Percentiles rank a stretch among this genome's conserved stretches.
phyloP scores from a whole-genome alignment of 2,329 filamentous ascomycete species.

The Alternaria ethzedia region DNA sequence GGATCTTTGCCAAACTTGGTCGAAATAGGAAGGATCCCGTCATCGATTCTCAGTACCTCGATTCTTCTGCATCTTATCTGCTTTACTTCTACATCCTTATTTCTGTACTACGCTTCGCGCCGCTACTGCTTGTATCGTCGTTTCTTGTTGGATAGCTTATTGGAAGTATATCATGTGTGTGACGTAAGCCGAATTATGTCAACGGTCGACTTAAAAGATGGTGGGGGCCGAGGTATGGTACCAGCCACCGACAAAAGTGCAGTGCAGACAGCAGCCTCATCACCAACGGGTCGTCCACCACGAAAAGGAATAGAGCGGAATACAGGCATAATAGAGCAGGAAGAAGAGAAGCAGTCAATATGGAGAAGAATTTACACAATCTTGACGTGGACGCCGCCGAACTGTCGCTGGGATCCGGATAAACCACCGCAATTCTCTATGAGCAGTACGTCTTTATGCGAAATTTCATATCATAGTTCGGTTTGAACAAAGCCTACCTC shows the following conservation, averaged over 20 bases:
- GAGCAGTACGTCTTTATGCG: conserved; percentile 37
- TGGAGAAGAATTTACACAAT: conserved; percentile 34
- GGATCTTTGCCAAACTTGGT: conserved; percentile 1
- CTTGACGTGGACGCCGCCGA: conserved; percentile 66
- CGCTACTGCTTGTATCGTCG: neutral
- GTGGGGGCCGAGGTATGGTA: neutral
- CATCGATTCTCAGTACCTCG: conserved; percentile 12
- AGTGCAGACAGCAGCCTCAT: neutral
- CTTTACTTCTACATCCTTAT: neutral
- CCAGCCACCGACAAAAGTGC: neutral
- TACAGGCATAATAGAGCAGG: neutral
- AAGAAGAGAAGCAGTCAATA: conserved; percentile 8
- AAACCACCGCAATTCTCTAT: conserved; percentile 73
- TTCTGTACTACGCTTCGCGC: neutral
- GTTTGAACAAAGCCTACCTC: neutral
- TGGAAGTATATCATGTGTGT: conserved; percentile 1
- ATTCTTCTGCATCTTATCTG: neutral
- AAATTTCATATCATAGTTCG: neutral
- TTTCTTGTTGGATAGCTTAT: conserved; percentile 1
- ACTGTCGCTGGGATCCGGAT: conserved; percentile 71
- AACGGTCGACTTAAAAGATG: neutral
- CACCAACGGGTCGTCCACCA: neutral
- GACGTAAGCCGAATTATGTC: neutral
- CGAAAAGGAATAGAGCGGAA: neutral
- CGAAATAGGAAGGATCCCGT: conserved; percentile 10